Base-by-base conservation (phyloP, 331 rosid genomes). In the Saraca asoca region DNA sequence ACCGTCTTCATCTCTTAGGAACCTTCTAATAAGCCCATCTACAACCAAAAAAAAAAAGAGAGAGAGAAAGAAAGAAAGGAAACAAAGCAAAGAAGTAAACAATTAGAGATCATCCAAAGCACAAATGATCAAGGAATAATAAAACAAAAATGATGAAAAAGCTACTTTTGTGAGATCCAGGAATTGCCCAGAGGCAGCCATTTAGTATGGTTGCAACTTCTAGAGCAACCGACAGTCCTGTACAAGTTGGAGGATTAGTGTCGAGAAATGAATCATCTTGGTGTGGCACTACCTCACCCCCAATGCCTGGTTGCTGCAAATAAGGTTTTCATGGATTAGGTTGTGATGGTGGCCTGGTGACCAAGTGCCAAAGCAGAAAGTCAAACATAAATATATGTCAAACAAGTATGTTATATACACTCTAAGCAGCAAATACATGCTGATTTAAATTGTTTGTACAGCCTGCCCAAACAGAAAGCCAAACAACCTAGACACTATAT, bases 271-370 rank as follows among this genome's bases (percentile, higher is more conserved):
- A 90, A 72, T 86, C 90, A 64, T 93, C 98, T 82, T 93, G 98
- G 79, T 93, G 98, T 18, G 98, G 98, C 72, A 93, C 97, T 31
- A 93, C 97, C 79, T 93, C 97, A 49, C 98, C 98, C 17, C 98
- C 98, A 18, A 93, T 93, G 13, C 96, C 96, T 6, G 95, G 97
- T 93, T 93, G 98, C 98, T 87, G 94, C 78, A 57, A 77, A 72
- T 59, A 38, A 73, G 42, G 44, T 62, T 41, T 63, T 70, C 68
- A 46, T 6, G 39, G 14, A 53, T 68, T 54, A 59, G 56, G 62
- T 68, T 14, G 60, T 60, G 52, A 75, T 55, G 62, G 24, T 55
- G 62, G 43, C 44, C 62, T 55, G 62, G 24, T 55, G 62, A 51
- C 44, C 62, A 24, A 4, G 41, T 34, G 66, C 65, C 69, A 64